phyloP scores from a whole-genome alignment of 208 protist species.

The Trypanosoma mega region DNA sequence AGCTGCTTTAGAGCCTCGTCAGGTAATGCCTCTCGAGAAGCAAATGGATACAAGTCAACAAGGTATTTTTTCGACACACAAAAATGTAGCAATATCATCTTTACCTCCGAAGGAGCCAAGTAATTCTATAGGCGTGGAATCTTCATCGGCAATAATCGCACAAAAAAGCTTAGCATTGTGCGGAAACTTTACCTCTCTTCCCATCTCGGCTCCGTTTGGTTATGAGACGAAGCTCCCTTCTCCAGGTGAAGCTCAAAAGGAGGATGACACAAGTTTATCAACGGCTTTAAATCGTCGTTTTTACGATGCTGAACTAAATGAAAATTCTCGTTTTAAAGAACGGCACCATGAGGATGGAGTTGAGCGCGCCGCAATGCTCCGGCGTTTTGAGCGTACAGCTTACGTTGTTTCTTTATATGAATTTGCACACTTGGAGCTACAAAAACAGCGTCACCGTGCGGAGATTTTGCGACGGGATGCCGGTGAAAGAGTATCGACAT shows the following conservation, averaged over 20 bases:
- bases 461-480: constrained; percentile 11
- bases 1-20: no score
- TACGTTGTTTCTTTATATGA: constrained; percentile 23
- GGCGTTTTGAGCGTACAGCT: constrained; percentile 16
- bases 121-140: no score
- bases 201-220: no score
- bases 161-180: no score
- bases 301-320: not conserved
- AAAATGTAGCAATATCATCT: no score
- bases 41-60: no score
- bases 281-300: not conserved
- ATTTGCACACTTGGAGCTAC: constrained; percentile 20
- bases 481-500: not conserved
- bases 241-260: not conserved
- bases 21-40: no score
- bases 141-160: no score
- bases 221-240: no score
- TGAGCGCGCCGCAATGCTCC: not conserved
- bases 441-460: constrained; percentile 14
- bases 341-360: not conserved
- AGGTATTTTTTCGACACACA: no score
- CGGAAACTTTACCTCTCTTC: no score
- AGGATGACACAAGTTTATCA: not conserved
- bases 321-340: not conserved
- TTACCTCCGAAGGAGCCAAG: no score